These are phyloP conservation scores for Arctium minus DNA, from an alignment of 129 eudicot genomes.

Conservation along the genomic window DNA sequence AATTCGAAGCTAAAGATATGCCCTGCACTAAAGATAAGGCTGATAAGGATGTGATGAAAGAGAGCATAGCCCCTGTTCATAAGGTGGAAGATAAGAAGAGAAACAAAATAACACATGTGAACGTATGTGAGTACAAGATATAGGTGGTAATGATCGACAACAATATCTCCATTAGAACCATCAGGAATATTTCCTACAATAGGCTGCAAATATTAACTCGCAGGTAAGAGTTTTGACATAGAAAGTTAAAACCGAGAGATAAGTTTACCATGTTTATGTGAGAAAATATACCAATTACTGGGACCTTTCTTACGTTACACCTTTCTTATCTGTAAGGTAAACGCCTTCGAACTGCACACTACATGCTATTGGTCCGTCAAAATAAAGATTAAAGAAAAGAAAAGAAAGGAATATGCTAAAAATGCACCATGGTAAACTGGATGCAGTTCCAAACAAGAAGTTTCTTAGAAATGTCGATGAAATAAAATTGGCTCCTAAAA, in stretches of 20 bases:
- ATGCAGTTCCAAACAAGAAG: conserved; percentile 79
- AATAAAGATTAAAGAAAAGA: neutral
- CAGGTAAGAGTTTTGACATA: neutral
- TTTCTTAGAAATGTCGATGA: conserved; percentile 42
- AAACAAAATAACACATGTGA: too few relatives aligned
- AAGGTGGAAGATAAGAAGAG: too few relatives aligned
- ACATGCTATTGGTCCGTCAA: neutral
- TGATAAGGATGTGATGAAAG: too few relatives aligned
- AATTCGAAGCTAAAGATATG: too few relatives aligned
- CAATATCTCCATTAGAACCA: conserved; percentile 72
- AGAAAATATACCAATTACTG: conserved; percentile 74
- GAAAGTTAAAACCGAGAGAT: neutral
- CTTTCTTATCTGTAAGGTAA: conserved; percentile 66
- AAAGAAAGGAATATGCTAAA: conserved; percentile 34
- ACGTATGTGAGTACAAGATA: conserved; percentile 39
- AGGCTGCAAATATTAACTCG: neutral
- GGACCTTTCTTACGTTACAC: conserved; percentile 84
- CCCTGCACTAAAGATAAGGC: too few relatives aligned
- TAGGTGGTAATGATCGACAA: conserved; percentile 66
- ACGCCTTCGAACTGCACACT: conserved; percentile 76
- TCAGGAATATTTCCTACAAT: conserved; percentile 53
- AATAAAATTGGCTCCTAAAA: conserved; percentile 9
- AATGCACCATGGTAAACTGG: conserved; percentile 23
- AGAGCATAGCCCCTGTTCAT: too few relatives aligned
- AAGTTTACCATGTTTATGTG: conserved; percentile 54